Percentiles rank a stretch among this genome's conserved stretches.
These are phyloP conservation scores for Agaricus subrufescens DNA, from an alignment of 768 basidiomycete species.

Conservation along the genomic window DNA sequence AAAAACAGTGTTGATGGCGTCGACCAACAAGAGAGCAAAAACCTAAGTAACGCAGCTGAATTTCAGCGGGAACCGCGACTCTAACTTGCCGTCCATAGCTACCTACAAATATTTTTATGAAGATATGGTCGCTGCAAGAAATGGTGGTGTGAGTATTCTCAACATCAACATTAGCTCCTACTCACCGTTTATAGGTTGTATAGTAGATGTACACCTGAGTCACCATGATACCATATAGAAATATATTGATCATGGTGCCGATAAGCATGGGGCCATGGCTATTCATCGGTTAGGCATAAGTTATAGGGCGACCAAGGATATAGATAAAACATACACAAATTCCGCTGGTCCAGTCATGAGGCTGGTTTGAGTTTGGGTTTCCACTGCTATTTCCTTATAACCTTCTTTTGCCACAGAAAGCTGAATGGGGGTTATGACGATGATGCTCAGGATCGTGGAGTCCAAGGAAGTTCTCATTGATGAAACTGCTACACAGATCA, in stretches of 20 bases:
- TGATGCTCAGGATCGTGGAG: no score
- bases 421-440: no score
- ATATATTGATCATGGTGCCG: neutral
- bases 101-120: slow-evolving; percentile 30
- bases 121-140: slow-evolving; percentile 32
- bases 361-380: no score
- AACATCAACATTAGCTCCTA: no score
- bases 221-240: slow-evolving; percentile 46
- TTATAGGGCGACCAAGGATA: no score
- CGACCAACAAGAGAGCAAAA: slow-evolving; percentile 33
- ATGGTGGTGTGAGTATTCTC: neutral
- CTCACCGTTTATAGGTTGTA: slow-evolving; percentile 23
- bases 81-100: slow-evolving; percentile 31
- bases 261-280: neutral
- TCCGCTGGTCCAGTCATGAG: no score
- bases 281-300: neutral
- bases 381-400: no score
- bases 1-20: slow-evolving; percentile 43
- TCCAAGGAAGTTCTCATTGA: no score
- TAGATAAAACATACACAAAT: no score
- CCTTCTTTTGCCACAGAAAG: no score
- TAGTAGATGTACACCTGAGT: slow-evolving; percentile 45
- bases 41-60: neutral
- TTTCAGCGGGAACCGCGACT: neutral
- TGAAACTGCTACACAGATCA: no score